A percentile compares a stretch with the other conserved stretches of the same genome.
These are phyloP conservation scores for Dothiorella sarmentorum DNA, from an alignment of 2,329 filamentous ascomycete genomes.

Conservation along the genomic window DNA sequence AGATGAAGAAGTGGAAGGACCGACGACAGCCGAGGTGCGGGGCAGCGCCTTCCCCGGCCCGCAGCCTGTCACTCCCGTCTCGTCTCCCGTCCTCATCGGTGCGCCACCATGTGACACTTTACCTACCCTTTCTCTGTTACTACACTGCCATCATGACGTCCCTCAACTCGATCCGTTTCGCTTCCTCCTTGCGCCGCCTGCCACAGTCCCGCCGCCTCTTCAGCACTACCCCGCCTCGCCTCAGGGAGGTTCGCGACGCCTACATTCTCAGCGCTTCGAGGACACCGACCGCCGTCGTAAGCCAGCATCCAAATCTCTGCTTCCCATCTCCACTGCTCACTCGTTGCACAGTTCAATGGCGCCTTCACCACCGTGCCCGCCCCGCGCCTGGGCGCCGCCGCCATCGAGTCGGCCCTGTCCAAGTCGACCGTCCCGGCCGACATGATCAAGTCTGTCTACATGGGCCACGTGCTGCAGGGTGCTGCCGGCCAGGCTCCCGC, in stretches of 20 bases:
- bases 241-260: conserved; percentile 75
- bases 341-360: conserved; percentile 77
- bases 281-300: conserved; percentile 84
- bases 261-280: conserved; percentile 90
- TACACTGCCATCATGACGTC: not conserved
- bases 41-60: too few relatives aligned
- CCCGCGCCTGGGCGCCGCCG: conserved; percentile 81
- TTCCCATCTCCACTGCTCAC: not conserved
- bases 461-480: conserved; percentile 90
- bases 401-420: conserved; percentile 85
- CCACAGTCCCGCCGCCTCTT: conserved; percentile 28
- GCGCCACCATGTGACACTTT: conserved; percentile 7
- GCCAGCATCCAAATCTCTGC: conserved; percentile 16
- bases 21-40: too few relatives aligned
- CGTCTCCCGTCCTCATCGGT: not conserved
- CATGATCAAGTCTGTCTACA: conserved; percentile 89
- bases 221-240: conserved; percentile 30
- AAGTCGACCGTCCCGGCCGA: conserved; percentile 79
- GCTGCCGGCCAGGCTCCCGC: conserved; percentile 86
- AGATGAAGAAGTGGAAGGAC: too few relatives aligned
- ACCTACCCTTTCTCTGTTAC: too few relatives aligned
- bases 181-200: not conserved
- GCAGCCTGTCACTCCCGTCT: conserved; percentile 14
- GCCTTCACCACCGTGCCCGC: conserved; percentile 79
- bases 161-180: not conserved